phyloP scores from a whole-genome alignment of 2,329 filamentous ascomycete species.

The Aureobasidium leucospermi region DNA sequence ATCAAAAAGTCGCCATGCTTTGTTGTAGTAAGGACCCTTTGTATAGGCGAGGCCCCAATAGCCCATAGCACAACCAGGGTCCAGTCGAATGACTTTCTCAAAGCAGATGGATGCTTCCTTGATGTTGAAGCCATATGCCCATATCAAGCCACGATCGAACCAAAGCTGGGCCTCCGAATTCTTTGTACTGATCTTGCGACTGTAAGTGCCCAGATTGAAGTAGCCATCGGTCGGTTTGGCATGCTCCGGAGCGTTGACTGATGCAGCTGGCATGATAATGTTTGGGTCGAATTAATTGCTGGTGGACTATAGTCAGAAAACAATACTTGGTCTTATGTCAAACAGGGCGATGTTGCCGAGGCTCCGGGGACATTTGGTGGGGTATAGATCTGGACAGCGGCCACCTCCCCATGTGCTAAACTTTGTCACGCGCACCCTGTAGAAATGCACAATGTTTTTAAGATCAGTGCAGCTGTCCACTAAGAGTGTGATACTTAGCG shows the following conservation, averaged over 20 bases:
- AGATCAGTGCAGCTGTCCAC: too few species aligned
- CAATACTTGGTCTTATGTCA: not conserved
- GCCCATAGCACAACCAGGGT: constrained; percentile 53
- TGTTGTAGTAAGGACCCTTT: constrained; percentile 71
- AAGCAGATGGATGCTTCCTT: constrained; percentile 63
- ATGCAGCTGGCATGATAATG: not conserved
- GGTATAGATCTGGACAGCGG: not conserved
- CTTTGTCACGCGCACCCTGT: not conserved
- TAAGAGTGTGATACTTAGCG: too few species aligned
- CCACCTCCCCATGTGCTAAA: not conserved
- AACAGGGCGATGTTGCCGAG: not conserved
- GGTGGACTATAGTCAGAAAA: too few species aligned
- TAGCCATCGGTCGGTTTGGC: constrained; percentile 20
- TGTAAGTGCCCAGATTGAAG: constrained; percentile 54
- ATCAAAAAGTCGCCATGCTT: constrained; percentile 68
- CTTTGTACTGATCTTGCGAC: constrained; percentile 48
- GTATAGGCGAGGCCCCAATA: constrained; percentile 66
- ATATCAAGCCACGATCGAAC: constrained; percentile 67
- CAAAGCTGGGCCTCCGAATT: constrained; percentile 51
- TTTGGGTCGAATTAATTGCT: too few species aligned
- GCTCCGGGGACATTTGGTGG: not conserved
- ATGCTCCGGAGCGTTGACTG: not conserved
- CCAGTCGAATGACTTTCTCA: constrained; percentile 48
- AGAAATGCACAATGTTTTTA: too few species aligned
- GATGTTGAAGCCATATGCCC: constrained; percentile 71